Evolutionary conservation across 345 rosid species (phyloP).

Genomic region (Gossypium thurberi): DNA sequence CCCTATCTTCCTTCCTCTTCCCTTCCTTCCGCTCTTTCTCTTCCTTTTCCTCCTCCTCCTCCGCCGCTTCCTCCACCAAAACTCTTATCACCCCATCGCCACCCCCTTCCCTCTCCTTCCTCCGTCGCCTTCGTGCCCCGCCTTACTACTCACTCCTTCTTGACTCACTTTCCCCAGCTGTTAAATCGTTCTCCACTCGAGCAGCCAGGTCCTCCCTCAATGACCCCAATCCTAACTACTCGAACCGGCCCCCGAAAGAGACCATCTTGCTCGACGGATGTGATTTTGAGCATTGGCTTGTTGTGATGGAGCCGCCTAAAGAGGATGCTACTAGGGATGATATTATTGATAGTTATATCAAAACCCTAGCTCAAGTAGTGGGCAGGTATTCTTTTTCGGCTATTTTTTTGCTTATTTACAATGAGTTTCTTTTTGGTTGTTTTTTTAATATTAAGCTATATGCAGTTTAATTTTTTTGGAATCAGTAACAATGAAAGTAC

Average conservation of each 20-base stretch:
- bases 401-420: background rate
- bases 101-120: constrained; percentile 12
- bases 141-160: background rate
- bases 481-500: background rate
- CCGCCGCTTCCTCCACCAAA: constrained; percentile 16
- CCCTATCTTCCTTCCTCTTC: constrained; percentile 20
- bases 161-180: background rate
- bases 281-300: constrained; percentile 95
- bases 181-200: constrained; percentile 34
- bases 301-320: constrained; percentile 66
- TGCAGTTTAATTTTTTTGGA: background rate
- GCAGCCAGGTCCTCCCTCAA: constrained; percentile 58
- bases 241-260: constrained; percentile 88
- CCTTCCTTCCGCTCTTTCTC: constrained; percentile 20
- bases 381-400: constrained; percentile 48
- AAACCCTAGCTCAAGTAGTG: constrained; percentile 56
- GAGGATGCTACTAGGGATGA: constrained; percentile 77
- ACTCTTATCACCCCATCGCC: constrained; percentile 13
- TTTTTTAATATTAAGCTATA: background rate
- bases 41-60: constrained; percentile 8
- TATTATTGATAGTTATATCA: constrained; percentile 67
- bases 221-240: constrained; percentile 78
- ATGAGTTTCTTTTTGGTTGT: background rate
- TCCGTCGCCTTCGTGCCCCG: constrained; percentile 21
- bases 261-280: constrained; percentile 87